Conservation (phyloP, 2,329 filamentous ascomycete species). For the Ramularia endophylla region DNA sequence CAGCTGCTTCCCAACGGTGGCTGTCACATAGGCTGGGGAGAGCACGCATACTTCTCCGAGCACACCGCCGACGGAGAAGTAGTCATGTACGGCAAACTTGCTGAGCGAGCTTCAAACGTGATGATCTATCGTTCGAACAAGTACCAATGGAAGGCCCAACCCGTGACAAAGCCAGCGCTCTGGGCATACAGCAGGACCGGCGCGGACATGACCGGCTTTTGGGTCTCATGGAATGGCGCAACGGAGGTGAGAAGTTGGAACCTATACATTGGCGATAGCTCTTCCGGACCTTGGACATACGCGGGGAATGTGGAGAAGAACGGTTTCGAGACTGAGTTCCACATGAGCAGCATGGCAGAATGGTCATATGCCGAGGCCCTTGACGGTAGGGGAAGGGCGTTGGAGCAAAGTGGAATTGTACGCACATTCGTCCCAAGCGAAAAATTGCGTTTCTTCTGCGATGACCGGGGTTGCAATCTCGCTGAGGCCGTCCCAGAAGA, state of each 20-base stretch:
- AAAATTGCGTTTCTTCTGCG: conserved; percentile 25
- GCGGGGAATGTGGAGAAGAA: conserved; percentile 36
- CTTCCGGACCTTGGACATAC: conserved; percentile 31
- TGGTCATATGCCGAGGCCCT: conserved; percentile 33
- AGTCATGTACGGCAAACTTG: conserved; percentile 50
- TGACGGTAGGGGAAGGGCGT: conserved; percentile 23
- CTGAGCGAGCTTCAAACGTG: conserved; percentile 33
- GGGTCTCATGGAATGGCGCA: conserved; percentile 50
- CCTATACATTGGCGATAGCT: conserved; percentile 40
- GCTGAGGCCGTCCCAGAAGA: conserved; percentile 17
- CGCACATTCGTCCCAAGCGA: conserved; percentile 34
- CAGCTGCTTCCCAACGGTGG: conserved; percentile 51
- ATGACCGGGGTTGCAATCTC: conserved; percentile 28
- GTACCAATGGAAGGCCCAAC: conserved; percentile 48
- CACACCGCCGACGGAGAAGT: conserved; percentile 43
- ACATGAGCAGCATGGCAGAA: conserved; percentile 16
- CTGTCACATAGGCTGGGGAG: conserved; percentile 53
- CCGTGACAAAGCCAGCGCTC: conserved; percentile 35
- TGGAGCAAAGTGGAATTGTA: conserved; percentile 29
- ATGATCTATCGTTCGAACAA: conserved; percentile 53
- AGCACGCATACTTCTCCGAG: conserved; percentile 39
- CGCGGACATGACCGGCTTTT: conserved; percentile 34
- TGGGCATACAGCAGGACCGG: conserved; percentile 33
- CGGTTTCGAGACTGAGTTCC: conserved; percentile 40
- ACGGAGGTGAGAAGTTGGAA: conserved; percentile 46